phyloP scores from a whole-genome alignment of 2,329 filamentous ascomycete genomes.

The Arthrobotrys iridis region DNA sequence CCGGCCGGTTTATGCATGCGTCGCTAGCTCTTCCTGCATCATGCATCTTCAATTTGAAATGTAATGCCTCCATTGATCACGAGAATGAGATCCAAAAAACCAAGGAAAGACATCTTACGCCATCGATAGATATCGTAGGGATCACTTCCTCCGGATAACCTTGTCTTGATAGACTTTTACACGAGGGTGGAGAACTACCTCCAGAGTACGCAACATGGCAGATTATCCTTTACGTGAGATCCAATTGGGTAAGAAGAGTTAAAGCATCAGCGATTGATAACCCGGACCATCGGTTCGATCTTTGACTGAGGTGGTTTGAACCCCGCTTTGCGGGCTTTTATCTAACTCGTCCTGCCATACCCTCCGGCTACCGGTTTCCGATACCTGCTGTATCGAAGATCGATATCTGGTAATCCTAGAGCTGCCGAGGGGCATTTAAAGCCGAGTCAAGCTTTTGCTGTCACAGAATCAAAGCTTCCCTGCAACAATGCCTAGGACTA shows the following conservation, averaged over 20 bases:
- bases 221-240: slow-evolving; percentile 7
- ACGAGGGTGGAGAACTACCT: slow-evolving; percentile 23
- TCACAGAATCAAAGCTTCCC: slow-evolving; percentile 19
- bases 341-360: slow-evolving; percentile 13
- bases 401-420: slow-evolving; percentile 29
- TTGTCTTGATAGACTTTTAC: slow-evolving; percentile 29
- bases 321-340: slow-evolving; percentile 54
- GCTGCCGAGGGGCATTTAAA: background rate
- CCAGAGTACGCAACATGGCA: slow-evolving; percentile 15
- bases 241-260: slow-evolving; percentile 14
- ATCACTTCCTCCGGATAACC: slow-evolving; percentile 29
- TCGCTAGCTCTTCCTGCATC: slow-evolving; percentile 15
- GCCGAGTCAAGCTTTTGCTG: slow-evolving; percentile 24
- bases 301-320: slow-evolving; percentile 40
- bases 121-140: slow-evolving; percentile 39
- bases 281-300: slow-evolving; percentile 45
- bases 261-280: slow-evolving; percentile 1
- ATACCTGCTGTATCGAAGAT: slow-evolving; percentile 8
- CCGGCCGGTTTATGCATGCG: slow-evolving; percentile 48
- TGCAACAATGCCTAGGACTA: background rate
- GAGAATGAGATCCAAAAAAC: slow-evolving; percentile 39
- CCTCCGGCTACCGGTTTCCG: slow-evolving; percentile 22
- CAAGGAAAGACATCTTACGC: slow-evolving; percentile 52
- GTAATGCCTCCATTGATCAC: slow-evolving; percentile 24
- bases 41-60: slow-evolving; percentile 31